These are phyloP conservation scores for Candida andamanensis DNA, from an alignment of 805 yeast genomes.

Conservation along the genomic window DNA sequence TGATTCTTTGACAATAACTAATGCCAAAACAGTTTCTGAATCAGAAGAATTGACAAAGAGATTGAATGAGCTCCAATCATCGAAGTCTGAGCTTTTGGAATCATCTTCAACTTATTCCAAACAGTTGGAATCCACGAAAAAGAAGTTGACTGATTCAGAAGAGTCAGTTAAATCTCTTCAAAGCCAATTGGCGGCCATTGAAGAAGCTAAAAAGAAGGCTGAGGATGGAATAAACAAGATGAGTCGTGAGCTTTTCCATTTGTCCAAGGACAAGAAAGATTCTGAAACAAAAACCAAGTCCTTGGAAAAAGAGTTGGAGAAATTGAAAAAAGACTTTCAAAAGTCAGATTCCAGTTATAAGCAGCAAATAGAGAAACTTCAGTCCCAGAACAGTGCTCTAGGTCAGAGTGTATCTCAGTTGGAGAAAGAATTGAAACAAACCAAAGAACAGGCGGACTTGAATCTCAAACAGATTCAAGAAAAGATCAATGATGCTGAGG, in stretches of 20 bases:
- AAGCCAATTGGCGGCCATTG: slow-evolving; percentile 26
- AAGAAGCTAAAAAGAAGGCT: slow-evolving; percentile 52
- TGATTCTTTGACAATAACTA: slow-evolving; percentile 13
- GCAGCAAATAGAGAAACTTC: slow-evolving; percentile 15
- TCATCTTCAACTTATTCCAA: slow-evolving; percentile 23
- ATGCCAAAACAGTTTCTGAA: slow-evolving; percentile 14
- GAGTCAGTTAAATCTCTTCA: slow-evolving; percentile 28
- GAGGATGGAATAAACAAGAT: slow-evolving; percentile 88
- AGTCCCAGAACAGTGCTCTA: slow-evolving; percentile 19
- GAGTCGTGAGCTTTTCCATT: slow-evolving; percentile 73
- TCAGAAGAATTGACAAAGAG: slow-evolving; percentile 10
- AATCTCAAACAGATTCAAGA: slow-evolving; percentile 17
- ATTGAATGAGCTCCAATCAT: slow-evolving; percentile 21
- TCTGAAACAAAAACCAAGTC: slow-evolving; percentile 40
- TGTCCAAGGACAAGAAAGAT: slow-evolving; percentile 55
- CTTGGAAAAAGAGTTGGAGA: slow-evolving; percentile 38
- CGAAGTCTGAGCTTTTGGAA: slow-evolving; percentile 25
- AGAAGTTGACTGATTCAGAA: slow-evolving; percentile 18
- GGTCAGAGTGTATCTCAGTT: slow-evolving; percentile 19
- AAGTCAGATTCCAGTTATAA: slow-evolving; percentile 23
- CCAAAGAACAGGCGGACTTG: slow-evolving; percentile 14
- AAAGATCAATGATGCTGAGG: slow-evolving; percentile 25
- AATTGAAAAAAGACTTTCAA: slow-evolving; percentile 26
- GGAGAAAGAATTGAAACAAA: slow-evolving; percentile 16
- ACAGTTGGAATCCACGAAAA: slow-evolving; percentile 29